Evolutionary conservation across 208 protist species (phyloP), one percentile per base, ranked within the genome.

Genomic region (Lotmaria passim): DNA sequence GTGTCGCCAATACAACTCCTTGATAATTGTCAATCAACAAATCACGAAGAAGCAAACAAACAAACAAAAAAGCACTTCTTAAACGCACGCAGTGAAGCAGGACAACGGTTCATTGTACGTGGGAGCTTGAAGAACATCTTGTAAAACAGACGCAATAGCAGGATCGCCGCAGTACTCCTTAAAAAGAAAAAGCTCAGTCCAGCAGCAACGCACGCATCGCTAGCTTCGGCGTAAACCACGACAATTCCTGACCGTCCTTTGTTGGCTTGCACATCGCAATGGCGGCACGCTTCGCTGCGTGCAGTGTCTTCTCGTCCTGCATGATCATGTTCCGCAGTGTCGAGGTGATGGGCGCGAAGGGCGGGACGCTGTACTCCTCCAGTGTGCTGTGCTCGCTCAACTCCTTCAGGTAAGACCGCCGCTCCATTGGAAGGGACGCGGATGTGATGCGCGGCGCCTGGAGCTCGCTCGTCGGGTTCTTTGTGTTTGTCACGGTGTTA

Each of bases 401-500:
- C 34, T 92, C 81, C 23, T 75, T 53, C 17, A 96, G 28, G 67
- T 96, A 96, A 12, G 68, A 47, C 17, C 63, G 73, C 43, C 69
- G 38, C 48, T 85, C 79, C 8, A 77, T 70, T 24, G 69, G 64
- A 0, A 90, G 64, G 15, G 74, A 77, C 5, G 79, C 73, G 31
- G 71, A 33, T 7, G 56, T 75, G 41, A 85, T 51, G 21, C 67
- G 74, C 24, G 62, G 51, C 28, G 63, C 68, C 36, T 93, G 87
- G 30, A 93, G 47, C 65, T 86, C 79, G 8, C 64, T 64, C 7
- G 86, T 93, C 2, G 82, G 72, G 36, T 66, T 69, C 65, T 90
- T 93, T 11, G 87, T 92, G 72, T 95, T 95, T 6, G 86, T 85
- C 6, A 91, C 60, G 1, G 90, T 95, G 71, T 95, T 78, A 62